Conservation (phyloP, 2,329 filamentous ascomycete species). For the Fusarium mexicanum region DNA sequence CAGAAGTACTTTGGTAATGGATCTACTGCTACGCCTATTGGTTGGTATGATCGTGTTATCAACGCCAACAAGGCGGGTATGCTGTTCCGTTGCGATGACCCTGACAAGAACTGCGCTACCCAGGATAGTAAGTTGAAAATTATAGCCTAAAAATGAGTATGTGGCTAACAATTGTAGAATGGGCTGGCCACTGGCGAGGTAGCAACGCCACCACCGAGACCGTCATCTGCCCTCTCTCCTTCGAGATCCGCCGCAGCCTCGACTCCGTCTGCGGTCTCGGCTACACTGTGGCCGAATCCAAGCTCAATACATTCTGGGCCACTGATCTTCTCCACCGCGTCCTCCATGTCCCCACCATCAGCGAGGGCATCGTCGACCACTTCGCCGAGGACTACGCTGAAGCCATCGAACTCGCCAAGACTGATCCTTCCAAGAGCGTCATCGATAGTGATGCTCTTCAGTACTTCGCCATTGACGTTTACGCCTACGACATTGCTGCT, state of each 20-base stretch:
- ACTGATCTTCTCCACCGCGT: slow-evolving; percentile 74
- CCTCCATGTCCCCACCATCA: slow-evolving; percentile 69
- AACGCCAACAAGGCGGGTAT: slow-evolving; percentile 65
- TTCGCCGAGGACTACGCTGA: slow-evolving; percentile 68
- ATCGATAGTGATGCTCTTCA: slow-evolving; percentile 71
- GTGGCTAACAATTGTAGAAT: slow-evolving; percentile 54
- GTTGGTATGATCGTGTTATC: slow-evolving; percentile 70
- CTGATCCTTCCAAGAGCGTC: slow-evolving; percentile 57
- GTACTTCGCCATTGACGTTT: slow-evolving; percentile 75
- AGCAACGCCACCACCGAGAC: slow-evolving; percentile 72
- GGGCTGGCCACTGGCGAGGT: slow-evolving; percentile 75
- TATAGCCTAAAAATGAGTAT: rapidly evolving
- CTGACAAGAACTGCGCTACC: slow-evolving; percentile 69
- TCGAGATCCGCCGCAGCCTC: slow-evolving; percentile 64
- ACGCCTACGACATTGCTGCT: slow-evolving; percentile 71
- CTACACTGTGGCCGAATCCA: slow-evolving; percentile 66
- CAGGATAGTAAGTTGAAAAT: slow-evolving; percentile 51
- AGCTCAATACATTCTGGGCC: slow-evolving; percentile 71
- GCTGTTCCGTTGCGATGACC: slow-evolving; percentile 74
- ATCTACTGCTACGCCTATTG: slow-evolving; percentile 66
- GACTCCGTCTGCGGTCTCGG: slow-evolving; percentile 69
- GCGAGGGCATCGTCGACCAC: slow-evolving; percentile 69
- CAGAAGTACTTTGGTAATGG: slow-evolving; percentile 73
- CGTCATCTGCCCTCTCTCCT: slow-evolving; percentile 74
- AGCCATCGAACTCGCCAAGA: slow-evolving; percentile 61